Conservation (phyloP, 169 alveolate genomes). For the Plasmodium berghei region DNA sequence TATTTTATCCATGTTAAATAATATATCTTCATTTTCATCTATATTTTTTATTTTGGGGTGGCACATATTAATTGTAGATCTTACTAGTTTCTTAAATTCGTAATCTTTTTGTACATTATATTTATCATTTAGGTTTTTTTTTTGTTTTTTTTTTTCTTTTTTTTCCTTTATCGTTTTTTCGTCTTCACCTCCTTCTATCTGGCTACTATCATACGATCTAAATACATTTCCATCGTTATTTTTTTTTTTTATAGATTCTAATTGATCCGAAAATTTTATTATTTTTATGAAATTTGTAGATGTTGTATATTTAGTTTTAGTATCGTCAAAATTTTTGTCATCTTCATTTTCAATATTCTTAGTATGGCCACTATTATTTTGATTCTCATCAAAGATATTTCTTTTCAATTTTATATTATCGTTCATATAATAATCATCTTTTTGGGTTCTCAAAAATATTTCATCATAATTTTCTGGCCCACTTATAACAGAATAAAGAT, state of each 20-base stretch:
- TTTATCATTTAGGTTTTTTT: not conserved
- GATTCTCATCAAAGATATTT: not conserved
- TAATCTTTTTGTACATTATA: conserved; percentile 14
- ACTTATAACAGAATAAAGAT: conserved; percentile 62
- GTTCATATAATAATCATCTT: not conserved
- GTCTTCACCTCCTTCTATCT: not conserved
- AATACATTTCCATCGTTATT: not conserved
- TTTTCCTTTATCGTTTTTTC: not conserved
- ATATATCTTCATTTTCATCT: conserved; percentile 46
- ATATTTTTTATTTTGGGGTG: conserved; percentile 45
- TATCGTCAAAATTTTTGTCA: not conserved
- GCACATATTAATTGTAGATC: conserved; percentile 58
- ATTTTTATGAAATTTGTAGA: conserved; percentile 11
- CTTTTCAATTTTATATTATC: not conserved
- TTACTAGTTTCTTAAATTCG: conserved; percentile 36
- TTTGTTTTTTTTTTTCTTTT: conserved; percentile 6
- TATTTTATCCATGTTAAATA: conserved; percentile 56
- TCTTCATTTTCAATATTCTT: not conserved
- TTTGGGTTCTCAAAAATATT: not conserved
- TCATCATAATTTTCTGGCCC: conserved; percentile 41
- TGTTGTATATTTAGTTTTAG: not conserved
- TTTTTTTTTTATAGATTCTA: not conserved
- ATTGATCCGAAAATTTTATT: conserved; percentile 24
- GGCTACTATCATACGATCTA: not conserved
- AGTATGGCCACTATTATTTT: too few relatives aligned